phyloP scores from a whole-genome alignment of 805 yeast species.

The Pichia kluyveri region DNA sequence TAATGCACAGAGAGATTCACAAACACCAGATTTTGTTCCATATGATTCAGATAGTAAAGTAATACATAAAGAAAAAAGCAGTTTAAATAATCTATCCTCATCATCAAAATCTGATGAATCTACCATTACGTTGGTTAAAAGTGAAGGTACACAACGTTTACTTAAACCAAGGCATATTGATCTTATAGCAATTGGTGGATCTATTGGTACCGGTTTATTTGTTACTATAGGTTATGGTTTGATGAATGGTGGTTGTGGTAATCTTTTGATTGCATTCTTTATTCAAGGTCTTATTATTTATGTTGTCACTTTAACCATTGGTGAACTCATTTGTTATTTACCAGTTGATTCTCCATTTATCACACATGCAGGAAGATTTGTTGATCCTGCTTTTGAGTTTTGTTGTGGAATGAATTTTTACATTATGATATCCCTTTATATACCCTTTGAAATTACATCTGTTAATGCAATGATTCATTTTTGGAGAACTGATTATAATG shows the following conservation, averaged over 20 bases:
- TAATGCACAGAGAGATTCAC: neutral
- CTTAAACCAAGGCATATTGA: slow-evolving; percentile 66
- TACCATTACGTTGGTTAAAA: neutral
- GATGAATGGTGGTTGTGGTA: slow-evolving; percentile 61
- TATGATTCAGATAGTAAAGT: neutral
- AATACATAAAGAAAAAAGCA: neutral
- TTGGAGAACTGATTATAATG: slow-evolving; percentile 71
- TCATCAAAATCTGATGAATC: neutral
- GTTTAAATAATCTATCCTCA: neutral
- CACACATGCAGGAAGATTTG: slow-evolving; percentile 66
- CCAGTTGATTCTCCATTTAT: slow-evolving; percentile 76
- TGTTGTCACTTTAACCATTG: slow-evolving; percentile 59
- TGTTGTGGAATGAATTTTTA: slow-evolving; percentile 77
- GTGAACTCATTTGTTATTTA: slow-evolving; percentile 70
- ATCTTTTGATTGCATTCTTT: slow-evolving; percentile 53
- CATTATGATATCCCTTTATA: slow-evolving; percentile 64
- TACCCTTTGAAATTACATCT: slow-evolving; percentile 78
- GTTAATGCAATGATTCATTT: slow-evolving; percentile 71
- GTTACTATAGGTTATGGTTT: slow-evolving; percentile 63
- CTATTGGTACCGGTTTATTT: slow-evolving; percentile 74
- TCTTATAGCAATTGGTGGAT: slow-evolving; percentile 71
- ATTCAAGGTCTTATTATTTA: slow-evolving; percentile 66
- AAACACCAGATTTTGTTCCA: neutral
- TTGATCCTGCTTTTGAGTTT: slow-evolving; percentile 66
- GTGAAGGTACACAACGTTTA: slow-evolving; percentile 28